Base-by-base conservation (phyloP, 345 rosid species). In the Syzygium grande region DNA sequence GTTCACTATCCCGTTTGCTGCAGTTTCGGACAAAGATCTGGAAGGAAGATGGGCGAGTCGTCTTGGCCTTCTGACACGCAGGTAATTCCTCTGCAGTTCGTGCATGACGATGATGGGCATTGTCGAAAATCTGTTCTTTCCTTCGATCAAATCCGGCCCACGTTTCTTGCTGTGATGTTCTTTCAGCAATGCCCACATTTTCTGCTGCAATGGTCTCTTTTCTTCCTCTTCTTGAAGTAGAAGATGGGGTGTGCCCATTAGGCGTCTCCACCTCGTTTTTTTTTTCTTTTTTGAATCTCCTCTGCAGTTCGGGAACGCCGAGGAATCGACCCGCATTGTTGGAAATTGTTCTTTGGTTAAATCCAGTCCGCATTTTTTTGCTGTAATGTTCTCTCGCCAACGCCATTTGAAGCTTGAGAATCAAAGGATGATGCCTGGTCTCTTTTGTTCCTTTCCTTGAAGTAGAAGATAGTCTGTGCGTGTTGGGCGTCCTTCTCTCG, bases 11-110 rank as follows among this genome's bases (percentile, higher is more conserved):
- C 83, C 38, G 25, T 73, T 73, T 73, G 49, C 83, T 73, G 83
- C 83, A 19, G 19, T 73, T 43, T 41, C 51, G 77, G 73, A 38
- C 80, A 12, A 84, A 77, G 46, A 27, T 38, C 80, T 54, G 59
- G 29, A 30, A 56, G 78, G 29, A 30, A 56, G 78, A 89, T 90
- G 90, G 86, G 86, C 25, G 38, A 83, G 55, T 89, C 51, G 7
- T 78, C 87, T 51, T 87, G 91, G 93, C 87, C 89, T 84, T 61
- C 88, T 51, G 86, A 85, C 13, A 86, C 86, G 51, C 87, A 87
- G 91, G 90, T 91, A 46, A 14, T 51, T 34, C 11, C 84, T 68
- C 5, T 41, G 83, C 83, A 41, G 83, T 73, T 73, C 11, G 49
- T 19, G 83, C 10, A 21, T 21, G 83, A 49, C 49, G 49, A 38